A percentile compares a stretch with the other conserved stretches of the same genome.
These are phyloP conservation scores for Discostella stelligeroides DNA, from an alignment of 108 stramenopile genomes.

Conservation along the genomic window DNA sequence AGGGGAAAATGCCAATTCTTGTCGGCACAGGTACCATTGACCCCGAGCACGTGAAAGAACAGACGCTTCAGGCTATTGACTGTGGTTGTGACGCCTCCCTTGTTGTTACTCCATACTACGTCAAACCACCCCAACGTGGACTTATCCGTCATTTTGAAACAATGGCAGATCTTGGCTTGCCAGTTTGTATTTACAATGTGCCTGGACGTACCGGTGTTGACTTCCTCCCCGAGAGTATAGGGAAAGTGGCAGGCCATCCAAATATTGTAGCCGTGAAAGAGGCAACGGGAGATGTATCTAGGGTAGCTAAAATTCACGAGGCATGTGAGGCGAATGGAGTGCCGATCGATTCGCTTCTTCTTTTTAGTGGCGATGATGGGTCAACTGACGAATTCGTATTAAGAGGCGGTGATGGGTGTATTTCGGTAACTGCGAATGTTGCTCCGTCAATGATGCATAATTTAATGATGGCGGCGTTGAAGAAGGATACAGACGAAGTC, in stretches of 20 bases:
- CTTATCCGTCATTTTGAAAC: conserved; percentile 64
- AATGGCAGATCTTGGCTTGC: conserved; percentile 71
- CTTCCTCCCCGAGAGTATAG: conserved; percentile 61
- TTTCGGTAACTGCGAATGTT: conserved; percentile 75
- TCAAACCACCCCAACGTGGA: conserved; percentile 78
- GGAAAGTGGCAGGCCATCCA: conserved; percentile 51
- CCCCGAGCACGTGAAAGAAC: conserved; percentile 51
- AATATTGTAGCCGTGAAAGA: conserved; percentile 76
- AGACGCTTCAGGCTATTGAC: conserved; percentile 65
- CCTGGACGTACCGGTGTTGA: conserved; percentile 62
- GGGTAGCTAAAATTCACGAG: conserved; percentile 53
- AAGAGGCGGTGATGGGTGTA: conserved; percentile 72
- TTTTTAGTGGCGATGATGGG: conserved; percentile 77
- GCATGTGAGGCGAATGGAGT: conserved; percentile 41
- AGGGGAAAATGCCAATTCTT: conserved; percentile 64
- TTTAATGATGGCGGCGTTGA: conserved; percentile 57
- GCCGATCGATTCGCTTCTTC: conserved; percentile 47
- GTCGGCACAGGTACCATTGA: conserved; percentile 72
- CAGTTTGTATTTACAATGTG: conserved; percentile 86
- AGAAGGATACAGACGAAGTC: conserved; percentile 43
- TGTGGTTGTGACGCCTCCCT: conserved; percentile 76
- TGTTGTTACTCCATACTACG: conserved; percentile 86
- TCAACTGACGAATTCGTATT: conserved; percentile 67
- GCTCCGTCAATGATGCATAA: conserved; percentile 59
- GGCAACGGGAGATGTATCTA: conserved; percentile 67